Evolutionary conservation across 306 rosid genomes (phyloP).

Genomic region (Sindora glabra): DNA sequence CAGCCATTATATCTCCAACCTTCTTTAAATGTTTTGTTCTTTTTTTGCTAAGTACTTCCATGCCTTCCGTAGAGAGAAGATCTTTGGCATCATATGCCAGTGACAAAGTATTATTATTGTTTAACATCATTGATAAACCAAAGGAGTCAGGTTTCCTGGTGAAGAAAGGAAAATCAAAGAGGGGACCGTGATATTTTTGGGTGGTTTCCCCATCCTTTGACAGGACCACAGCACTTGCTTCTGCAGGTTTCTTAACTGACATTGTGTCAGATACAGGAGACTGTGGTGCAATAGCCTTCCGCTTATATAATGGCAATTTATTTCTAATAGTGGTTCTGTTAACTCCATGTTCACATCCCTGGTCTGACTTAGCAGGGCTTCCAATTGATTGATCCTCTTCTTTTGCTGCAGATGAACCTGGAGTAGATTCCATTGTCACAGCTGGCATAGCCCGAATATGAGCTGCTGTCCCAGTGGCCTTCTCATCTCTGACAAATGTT

Average conservation of each 20-base stretch:
- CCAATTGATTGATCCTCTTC: constrained; percentile 55
- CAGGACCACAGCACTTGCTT: constrained; percentile 39
- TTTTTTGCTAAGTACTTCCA: constrained; percentile 66
- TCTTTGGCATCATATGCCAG: constrained; percentile 87
- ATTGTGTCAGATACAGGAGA: constrained; percentile 51
- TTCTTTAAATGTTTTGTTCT: constrained; percentile 70
- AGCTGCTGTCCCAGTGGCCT: constrained; percentile 29
- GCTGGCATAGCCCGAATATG: constrained; percentile 40
- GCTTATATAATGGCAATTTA: constrained; percentile 59
- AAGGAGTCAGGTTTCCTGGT: constrained; percentile 88
- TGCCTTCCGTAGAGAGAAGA: constrained; percentile 86
- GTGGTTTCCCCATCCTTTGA: constrained; percentile 57
- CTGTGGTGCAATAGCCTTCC: constrained; percentile 67
- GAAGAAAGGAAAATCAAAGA: constrained; percentile 95
- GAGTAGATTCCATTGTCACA: constrained; percentile 48
- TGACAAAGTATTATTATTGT: constrained; percentile 58
- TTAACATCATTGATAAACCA: constrained; percentile 71
- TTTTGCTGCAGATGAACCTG: constrained; percentile 43
- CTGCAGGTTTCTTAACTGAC: constrained; percentile 58
- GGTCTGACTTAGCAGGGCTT: constrained; percentile 51
- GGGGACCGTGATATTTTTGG: constrained; percentile 92
- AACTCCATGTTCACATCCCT: constrained; percentile 47
- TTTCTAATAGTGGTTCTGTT: constrained; percentile 43
- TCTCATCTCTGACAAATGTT: constrained; percentile 54
- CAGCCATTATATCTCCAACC: constrained; percentile 82